These are phyloP conservation scores for Sordariomycetes sp. DNA, from an alignment of 2,329 filamentous ascomycete genomes.

Conservation along the genomic window DNA sequence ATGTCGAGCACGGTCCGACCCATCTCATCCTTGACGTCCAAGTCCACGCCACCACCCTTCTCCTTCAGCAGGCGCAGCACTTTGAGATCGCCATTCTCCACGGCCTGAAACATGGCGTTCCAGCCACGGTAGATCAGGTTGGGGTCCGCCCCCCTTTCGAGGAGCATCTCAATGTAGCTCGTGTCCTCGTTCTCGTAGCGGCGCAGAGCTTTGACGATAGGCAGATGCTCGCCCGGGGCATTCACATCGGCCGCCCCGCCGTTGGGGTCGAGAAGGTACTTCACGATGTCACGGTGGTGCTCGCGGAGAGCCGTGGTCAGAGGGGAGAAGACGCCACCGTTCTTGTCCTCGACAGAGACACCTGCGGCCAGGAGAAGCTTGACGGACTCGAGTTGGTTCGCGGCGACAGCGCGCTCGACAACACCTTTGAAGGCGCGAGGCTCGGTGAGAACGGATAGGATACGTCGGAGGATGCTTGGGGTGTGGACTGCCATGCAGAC, in stretches of 20 bases:
- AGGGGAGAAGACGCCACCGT: conserved; percentile 62
- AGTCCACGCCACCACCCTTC: conserved; percentile 35
- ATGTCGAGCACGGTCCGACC: conserved; percentile 48
- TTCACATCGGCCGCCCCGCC: conserved; percentile 49
- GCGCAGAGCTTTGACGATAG: conserved; percentile 60
- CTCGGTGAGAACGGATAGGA: conserved; percentile 48
- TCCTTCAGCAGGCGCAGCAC: conserved; percentile 43
- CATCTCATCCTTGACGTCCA: conserved; percentile 43
- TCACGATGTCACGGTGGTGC: conserved; percentile 49
- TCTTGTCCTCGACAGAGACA: conserved; percentile 61
- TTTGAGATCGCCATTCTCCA: conserved; percentile 51
- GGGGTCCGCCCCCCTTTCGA: conserved; percentile 55
- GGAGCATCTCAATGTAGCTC: conserved; percentile 52
- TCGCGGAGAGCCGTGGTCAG: conserved; percentile 60
- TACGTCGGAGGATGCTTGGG: conserved; percentile 47
- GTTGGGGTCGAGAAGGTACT: conserved; percentile 50
- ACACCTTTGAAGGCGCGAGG: conserved; percentile 56
- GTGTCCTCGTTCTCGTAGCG: conserved; percentile 45
- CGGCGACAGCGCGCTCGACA: conserved; percentile 58
- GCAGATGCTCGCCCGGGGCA: conserved; percentile 60
- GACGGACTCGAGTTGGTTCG: conserved; percentile 57
- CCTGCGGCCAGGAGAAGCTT: conserved; percentile 56
- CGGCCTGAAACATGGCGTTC: conserved; percentile 56
- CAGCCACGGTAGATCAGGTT: conserved; percentile 60
- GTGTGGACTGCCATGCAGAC: conserved; percentile 58